These are phyloP conservation scores for Clonostachys byssicola DNA, from an alignment of 2,329 filamentous ascomycete genomes.

Conservation along the genomic window DNA sequence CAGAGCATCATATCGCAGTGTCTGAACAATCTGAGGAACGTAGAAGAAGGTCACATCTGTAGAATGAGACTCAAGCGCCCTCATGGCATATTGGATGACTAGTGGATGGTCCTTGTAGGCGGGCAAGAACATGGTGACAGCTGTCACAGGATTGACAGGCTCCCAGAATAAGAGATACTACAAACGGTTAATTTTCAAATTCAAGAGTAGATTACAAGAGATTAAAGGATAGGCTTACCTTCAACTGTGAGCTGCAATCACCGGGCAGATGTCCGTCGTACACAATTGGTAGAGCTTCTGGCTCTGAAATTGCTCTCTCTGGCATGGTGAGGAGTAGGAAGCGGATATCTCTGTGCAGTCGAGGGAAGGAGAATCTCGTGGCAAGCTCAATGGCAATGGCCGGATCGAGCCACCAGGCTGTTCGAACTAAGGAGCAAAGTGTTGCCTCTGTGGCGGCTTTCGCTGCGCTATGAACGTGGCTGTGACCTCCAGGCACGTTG, in stretches of 20 bases:
- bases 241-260: constrained; percentile 77
- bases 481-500: constrained; percentile 43
- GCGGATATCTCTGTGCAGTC: constrained; percentile 71
- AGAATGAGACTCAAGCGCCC: constrained; percentile 86
- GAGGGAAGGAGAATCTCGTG: constrained; percentile 72
- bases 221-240: constrained; percentile 42
- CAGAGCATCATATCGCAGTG: constrained; percentile 84
- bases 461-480: constrained; percentile 3
- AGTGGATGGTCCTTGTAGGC: constrained; percentile 89
- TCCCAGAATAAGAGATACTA: constrained; percentile 91
- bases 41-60: constrained; percentile 99
- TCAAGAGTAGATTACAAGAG: neutral
- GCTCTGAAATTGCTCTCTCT: constrained; percentile 74
- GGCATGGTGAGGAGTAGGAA: constrained; percentile 79
- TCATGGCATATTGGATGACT: constrained; percentile 94
- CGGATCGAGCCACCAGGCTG: constrained; percentile 84
- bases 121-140: constrained; percentile 89
- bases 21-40: constrained; percentile 96
- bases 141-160: constrained; percentile 86
- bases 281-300: constrained; percentile 79
- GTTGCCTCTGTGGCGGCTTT: constrained; percentile 36
- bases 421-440: constrained; percentile 63
- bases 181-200: neutral
- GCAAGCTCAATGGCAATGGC: constrained; percentile 83
- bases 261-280: constrained; percentile 71